Percentiles rank a stretch among this genome's conserved stretches.
These are phyloP conservation scores for Ulmus americana DNA, from an alignment of 331 rosid genomes.

Conservation along the genomic window DNA sequence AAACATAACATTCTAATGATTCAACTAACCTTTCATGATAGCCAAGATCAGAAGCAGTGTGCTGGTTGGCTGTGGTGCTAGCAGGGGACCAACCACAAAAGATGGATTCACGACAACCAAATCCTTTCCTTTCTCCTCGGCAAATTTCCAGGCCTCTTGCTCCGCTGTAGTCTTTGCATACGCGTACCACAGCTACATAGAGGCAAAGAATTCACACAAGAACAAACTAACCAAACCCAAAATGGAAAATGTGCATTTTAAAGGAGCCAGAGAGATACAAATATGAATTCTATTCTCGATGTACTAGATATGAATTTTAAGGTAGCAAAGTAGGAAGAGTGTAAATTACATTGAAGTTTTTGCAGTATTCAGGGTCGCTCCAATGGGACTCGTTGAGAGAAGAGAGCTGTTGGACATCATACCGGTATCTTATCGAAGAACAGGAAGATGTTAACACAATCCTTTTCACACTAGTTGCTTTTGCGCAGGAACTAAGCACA, in stretches of 20 bases:
- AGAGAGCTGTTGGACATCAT: slow-evolving; percentile 44
- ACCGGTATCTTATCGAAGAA: slow-evolving; percentile 63
- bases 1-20: no score
- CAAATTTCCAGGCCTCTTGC: slow-evolving; percentile 67
- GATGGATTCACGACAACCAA: slow-evolving; percentile 74
- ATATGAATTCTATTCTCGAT: no score
- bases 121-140: slow-evolving; percentile 53
- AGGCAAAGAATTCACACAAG: not conserved
- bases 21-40: slow-evolving; percentile 43
- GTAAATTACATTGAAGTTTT: slow-evolving; percentile 42
- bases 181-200: slow-evolving; percentile 75
- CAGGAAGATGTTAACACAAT: slow-evolving; percentile 72
- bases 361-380: slow-evolving; percentile 73
- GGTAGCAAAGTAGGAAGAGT: not conserved
- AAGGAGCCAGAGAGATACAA: not conserved
- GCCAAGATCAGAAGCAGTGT: slow-evolving; percentile 43
- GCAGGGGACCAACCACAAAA: slow-evolving; percentile 71
- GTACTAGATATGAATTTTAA: not conserved
- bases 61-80: slow-evolving; percentile 75
- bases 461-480: slow-evolving; percentile 37
- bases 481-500: slow-evolving; percentile 52
- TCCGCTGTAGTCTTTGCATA: slow-evolving; percentile 73
- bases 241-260: not conserved
- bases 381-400: slow-evolving; percentile 81
- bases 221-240: not conserved